Percentiles rank a stretch among this genome's conserved stretches.
Conservation (phyloP, 192 early-diverging fungal species). For the Coemansia sp. region DNA sequence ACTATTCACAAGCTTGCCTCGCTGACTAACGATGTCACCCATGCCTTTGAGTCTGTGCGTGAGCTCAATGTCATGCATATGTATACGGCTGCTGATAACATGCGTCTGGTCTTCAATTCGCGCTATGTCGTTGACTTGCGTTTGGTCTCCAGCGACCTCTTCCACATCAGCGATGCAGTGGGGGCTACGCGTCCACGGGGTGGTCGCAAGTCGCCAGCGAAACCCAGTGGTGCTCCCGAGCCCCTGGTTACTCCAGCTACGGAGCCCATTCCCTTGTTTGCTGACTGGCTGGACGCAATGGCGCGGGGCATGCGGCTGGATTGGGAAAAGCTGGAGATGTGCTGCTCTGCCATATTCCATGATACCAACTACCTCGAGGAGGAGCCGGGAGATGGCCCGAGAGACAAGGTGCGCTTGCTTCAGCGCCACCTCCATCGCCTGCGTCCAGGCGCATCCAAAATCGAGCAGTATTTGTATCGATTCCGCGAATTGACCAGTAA, state of each 20-base stretch:
- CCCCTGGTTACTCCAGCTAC: constrained; percentile 39
- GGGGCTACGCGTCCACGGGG: constrained; percentile 9
- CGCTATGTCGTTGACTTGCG: constrained; percentile 45
- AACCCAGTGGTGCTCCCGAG: constrained; percentile 7
- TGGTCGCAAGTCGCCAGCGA: background rate
- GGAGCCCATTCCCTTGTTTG: constrained; percentile 50
- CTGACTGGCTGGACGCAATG: constrained; percentile 43
- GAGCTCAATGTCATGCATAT: constrained; percentile 46
- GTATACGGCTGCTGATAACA: constrained; percentile 50
- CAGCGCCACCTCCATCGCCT: constrained; percentile 39
- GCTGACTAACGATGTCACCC: constrained; percentile 4
- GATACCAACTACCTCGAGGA: background rate
- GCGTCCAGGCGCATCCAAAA: constrained; percentile 30
- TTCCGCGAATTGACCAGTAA: constrained; percentile 18
- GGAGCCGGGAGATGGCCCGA: background rate
- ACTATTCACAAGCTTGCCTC: constrained; percentile 24
- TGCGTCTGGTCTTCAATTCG: constrained; percentile 50
- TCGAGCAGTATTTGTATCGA: constrained; percentile 30
- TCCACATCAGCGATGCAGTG: constrained; percentile 40
- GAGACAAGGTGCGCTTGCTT: constrained; percentile 19
- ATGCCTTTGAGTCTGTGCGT: constrained; percentile 31
- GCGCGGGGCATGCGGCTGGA: constrained; percentile 33
- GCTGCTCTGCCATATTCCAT: constrained; percentile 7
- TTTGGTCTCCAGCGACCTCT: constrained; percentile 34
- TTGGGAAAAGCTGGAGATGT: constrained; percentile 35